Base-by-base conservation (phyloP, 257 asterid species). In the Asclepias syriaca region DNA sequence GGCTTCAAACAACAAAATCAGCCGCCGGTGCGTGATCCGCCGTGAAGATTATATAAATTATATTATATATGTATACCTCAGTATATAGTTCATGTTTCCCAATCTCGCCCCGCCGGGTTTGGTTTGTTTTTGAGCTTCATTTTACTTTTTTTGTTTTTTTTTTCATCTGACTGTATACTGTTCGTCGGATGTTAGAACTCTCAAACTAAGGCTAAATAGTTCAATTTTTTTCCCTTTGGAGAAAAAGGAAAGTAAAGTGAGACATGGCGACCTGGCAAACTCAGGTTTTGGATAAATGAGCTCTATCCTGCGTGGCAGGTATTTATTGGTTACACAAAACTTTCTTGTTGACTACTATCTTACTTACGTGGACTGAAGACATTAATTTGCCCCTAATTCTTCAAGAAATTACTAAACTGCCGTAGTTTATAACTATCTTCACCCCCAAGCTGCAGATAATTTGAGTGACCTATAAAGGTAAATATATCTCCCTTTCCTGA, bases 361-460 rank as follows among this genome's bases (percentile, higher is more conserved):
- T 61, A 21, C 66, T 61, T 32, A 32, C 1, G 24, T 64, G 68
- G 68, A 64, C 8, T 3, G 4, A 37, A 64, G 1, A 1, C 0
- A 16, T 5, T 15, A 34, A n/a, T 1, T 63, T 15, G 16, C 40
- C 66, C 66, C 46, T 4, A 61, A 15, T 0, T 0, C 66, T 1
- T 1, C 1, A 32, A 1, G 0, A 14, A 61, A 34, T 15, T 63
- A 63, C 24, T 1, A 16, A 32, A 63, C 0, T 15, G 8, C 48
- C 48, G 7, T 34, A 63, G 48, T 6, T 34, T 6, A 16, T 63
- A 34, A 34, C 67, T 3, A 51, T 32, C 16, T 34, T 64, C n/a
- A 24, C 19, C 68, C 22, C 68, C 67, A 63, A 32, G 37, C 39
- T 63, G 14, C 67, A 63, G 67, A 34, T 61, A 63, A 63, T 29